Evolutionary conservation across 2,329 filamentous ascomycete genomes (phyloP).

Genomic region (Drechslerella stenobrocha): DNA sequence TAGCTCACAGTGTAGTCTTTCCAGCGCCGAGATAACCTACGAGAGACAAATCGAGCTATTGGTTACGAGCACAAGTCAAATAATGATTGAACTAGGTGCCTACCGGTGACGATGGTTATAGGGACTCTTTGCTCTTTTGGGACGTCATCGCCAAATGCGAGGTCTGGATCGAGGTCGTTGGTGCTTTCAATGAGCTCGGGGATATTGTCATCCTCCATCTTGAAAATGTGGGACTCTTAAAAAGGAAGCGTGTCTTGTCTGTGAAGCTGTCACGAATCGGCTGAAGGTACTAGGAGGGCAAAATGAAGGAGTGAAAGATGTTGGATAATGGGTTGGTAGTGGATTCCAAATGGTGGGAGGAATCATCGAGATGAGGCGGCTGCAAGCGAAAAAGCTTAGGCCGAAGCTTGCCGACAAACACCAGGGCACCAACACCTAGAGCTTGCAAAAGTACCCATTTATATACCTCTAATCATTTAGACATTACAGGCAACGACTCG

Average conservation of each 20-base stretch:
- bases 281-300: background rate
- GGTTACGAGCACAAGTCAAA: background rate
- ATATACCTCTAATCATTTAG: too few relatives aligned
- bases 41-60: slow-evolving; percentile 20
- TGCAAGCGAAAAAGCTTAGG: background rate
- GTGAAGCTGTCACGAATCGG: too few relatives aligned
- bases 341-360: background rate
- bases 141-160: slow-evolving; percentile 57
- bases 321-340: background rate
- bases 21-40: slow-evolving; percentile 90
- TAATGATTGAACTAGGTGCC: slow-evolving; percentile 34
- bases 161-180: slow-evolving; percentile 55
- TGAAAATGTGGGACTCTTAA: background rate
- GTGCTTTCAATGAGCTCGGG: slow-evolving; percentile 68
- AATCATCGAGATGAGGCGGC: background rate
- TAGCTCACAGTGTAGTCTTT: slow-evolving; percentile 74
- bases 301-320: background rate
- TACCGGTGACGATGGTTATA: slow-evolving; percentile 81
- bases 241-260: too few relatives aligned
- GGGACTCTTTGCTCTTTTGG: slow-evolving; percentile 68
- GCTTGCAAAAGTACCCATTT: too few relatives aligned
- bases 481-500: background rate
- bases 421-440: too few relatives aligned
- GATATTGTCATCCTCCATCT: slow-evolving; percentile 63
- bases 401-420: slow-evolving; percentile 29